Percentiles rank a stretch among this genome's conserved stretches.
Conservation (phyloP, 805 yeast species). For the Kluyveromyces nonfermentans region DNA sequence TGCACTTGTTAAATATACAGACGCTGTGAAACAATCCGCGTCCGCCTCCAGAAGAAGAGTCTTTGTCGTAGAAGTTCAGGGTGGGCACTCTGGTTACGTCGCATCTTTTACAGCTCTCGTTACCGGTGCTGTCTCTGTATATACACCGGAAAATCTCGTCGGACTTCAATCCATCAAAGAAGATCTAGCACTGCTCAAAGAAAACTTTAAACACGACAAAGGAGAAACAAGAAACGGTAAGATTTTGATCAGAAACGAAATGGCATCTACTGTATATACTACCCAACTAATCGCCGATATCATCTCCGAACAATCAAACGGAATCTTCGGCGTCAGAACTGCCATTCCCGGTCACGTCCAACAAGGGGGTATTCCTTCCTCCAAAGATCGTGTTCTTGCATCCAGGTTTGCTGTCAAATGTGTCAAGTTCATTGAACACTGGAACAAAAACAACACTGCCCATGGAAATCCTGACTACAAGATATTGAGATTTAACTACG, state of each 20-base stretch:
- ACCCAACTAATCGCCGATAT: constrained; percentile 78
- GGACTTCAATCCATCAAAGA: constrained; percentile 57
- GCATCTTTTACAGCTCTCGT: constrained; percentile 80
- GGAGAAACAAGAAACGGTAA: constrained; percentile 83
- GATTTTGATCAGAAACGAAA: constrained; percentile 72
- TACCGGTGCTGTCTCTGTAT: constrained; percentile 85
- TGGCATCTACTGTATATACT: constrained; percentile 73
- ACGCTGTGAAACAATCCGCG: constrained; percentile 89
- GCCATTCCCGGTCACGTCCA: constrained; percentile 98
- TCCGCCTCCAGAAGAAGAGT: constrained; percentile 90
- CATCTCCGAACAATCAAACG: constrained; percentile 66
- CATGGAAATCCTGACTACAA: constrained; percentile 33
- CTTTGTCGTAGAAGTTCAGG: constrained; percentile 96
- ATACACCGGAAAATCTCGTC: constrained; percentile 81
- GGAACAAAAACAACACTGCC: constrained; percentile 32
- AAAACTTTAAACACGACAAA: constrained; percentile 58
- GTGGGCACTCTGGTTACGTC: constrained; percentile 92
- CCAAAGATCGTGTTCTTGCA: constrained; percentile 87
- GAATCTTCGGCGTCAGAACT: constrained; percentile 79
- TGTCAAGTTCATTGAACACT: constrained; percentile 75
- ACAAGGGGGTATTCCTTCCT: constrained; percentile 93
- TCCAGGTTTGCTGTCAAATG: constrained; percentile 86
- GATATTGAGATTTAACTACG: constrained; percentile 43
- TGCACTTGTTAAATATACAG: constrained; percentile 85
- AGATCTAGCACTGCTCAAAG: constrained; percentile 63